Conservation (phyloP, 2,329 filamentous ascomycete species). For the Hypoxylon sp. region DNA sequence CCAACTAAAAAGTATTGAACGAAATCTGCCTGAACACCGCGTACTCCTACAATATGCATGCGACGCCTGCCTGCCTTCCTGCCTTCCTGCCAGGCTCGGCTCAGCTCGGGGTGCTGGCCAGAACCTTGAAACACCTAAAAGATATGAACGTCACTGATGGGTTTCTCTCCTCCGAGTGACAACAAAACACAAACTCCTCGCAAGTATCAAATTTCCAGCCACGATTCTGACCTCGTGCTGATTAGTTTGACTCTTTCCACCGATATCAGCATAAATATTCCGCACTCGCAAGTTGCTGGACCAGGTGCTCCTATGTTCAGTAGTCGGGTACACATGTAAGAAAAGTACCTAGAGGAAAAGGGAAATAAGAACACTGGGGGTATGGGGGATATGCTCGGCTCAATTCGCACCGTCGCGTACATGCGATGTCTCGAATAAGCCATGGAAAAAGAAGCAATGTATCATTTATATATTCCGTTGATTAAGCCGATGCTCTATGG, state of each 20-base stretch:
- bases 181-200: slow-evolving; percentile 15
- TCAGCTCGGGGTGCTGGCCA: neutral
- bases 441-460: slow-evolving; percentile 27
- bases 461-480: slow-evolving; percentile 44
- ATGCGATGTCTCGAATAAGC: slow-evolving; percentile 29
- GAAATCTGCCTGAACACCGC: slow-evolving; percentile 26
- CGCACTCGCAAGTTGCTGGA: too few relatives aligned
- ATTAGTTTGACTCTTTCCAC: neutral
- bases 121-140: slow-evolving; percentile 24
- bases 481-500: slow-evolving; percentile 42
- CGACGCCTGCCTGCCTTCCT: slow-evolving; percentile 19
- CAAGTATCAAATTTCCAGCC: slow-evolving; percentile 5
- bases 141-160: slow-evolving; percentile 10
- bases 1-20: neutral
- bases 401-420: slow-evolving; percentile 35
- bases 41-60: slow-evolving; percentile 37
- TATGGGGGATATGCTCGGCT: slow-evolving; percentile 34
- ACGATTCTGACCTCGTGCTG: neutral
- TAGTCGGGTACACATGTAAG: neutral
- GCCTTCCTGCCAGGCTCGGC: slow-evolving; percentile 1
- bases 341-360: neutral
- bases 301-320: neutral
- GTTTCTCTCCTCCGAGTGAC: neutral
- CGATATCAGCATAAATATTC: neutral
- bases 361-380: slow-evolving; percentile 18